Percentiles rank a stretch among this genome's conserved stretches.
These are phyloP conservation scores for Leishmania guyanensis DNA, from an alignment of 208 protist genomes.

Conservation along the genomic window DNA sequence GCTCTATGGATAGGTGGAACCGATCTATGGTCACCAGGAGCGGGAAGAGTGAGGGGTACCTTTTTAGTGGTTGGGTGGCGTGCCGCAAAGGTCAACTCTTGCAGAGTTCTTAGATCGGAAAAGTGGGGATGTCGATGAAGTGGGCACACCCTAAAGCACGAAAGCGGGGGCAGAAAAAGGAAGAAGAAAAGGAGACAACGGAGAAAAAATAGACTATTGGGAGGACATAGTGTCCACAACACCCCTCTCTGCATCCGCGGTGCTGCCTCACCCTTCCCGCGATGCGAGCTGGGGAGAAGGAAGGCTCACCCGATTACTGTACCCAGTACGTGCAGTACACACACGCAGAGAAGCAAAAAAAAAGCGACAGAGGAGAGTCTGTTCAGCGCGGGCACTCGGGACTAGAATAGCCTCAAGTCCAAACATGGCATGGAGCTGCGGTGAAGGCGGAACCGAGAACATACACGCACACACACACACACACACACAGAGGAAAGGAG, in stretches of 20 bases:
- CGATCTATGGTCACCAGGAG: background rate
- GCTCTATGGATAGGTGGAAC: background rate
- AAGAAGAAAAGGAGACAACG: background rate
- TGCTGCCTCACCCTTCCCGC: background rate
- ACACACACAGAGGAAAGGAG: background rate
- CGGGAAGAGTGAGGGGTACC: background rate
- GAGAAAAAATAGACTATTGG: background rate
- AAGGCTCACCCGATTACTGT: background rate
- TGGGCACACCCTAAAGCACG: background rate
- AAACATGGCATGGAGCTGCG: background rate
- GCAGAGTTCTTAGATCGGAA: background rate
- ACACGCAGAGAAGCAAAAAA: background rate
- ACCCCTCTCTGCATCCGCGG: background rate
- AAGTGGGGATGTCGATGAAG: background rate
- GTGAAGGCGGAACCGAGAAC: background rate
- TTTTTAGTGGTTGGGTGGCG: background rate
- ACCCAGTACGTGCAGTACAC: background rate
- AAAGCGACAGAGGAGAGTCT: background rate
- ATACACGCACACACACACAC: background rate
- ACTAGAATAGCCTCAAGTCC: background rate
- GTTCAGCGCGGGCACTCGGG: background rate
- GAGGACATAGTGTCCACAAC: background rate
- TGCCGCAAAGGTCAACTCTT: background rate
- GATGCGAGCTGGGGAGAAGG: background rate
- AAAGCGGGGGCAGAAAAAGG: background rate